A percentile compares a stretch with the other conserved stretches of the same genome.
Evolutionary conservation across 179 eudicot species (phyloP).

Genomic region (Silene coronaria): DNA sequence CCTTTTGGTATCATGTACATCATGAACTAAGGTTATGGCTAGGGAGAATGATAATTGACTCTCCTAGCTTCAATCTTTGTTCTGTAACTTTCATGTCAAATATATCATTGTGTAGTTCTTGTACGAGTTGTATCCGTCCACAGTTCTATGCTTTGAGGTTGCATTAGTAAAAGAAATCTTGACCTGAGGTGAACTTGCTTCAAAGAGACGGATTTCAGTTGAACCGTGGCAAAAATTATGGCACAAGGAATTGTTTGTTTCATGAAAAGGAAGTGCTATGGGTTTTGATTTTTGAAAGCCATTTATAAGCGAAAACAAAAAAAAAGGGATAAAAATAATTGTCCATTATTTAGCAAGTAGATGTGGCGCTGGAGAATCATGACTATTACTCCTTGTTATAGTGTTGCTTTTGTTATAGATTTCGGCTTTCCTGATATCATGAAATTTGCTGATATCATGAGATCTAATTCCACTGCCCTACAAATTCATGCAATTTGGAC

Average conservation of each 20-base stretch:
- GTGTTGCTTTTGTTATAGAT: not conserved
- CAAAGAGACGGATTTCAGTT: not conserved
- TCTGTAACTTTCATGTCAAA: constrained; percentile 23
- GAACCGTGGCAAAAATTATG: not conserved
- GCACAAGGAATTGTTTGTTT: no score
- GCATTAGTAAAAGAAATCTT: not conserved
- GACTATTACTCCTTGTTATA: no score
- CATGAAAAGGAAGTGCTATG: no score
- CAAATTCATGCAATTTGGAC: constrained; percentile 17
- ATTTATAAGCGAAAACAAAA: not conserved
- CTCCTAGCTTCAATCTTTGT: constrained; percentile 31
- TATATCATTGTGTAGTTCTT: constrained; percentile 26
- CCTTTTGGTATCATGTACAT: constrained; percentile 32
- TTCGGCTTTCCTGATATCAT: constrained; percentile 11
- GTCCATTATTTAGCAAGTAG: no score
- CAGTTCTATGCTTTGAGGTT: not conserved
- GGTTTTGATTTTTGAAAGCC: no score
- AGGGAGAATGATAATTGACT: constrained; percentile 25
- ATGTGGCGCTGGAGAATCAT: no score
- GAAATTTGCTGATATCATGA: constrained; percentile 18
- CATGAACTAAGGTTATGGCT: constrained; percentile 22
- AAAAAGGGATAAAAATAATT: not conserved
- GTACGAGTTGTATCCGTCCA: constrained; percentile 1
- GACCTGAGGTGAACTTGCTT: not conserved
- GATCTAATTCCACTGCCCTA: constrained; percentile 6